Evolutionary conservation across 1,139 yeast species (phyloP).

Genomic region (Taphrina populina): DNA sequence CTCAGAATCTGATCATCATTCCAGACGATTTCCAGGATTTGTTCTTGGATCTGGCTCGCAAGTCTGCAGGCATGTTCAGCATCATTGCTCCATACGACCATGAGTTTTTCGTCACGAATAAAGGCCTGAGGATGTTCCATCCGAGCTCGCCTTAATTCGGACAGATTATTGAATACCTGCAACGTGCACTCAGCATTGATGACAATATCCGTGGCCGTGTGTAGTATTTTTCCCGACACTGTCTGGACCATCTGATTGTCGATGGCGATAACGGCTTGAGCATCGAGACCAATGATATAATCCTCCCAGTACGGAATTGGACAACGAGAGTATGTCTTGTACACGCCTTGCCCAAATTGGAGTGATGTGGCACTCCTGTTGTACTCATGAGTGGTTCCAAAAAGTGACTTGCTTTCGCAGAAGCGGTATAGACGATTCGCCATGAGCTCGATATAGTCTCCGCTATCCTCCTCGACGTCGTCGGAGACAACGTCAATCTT

Average conservation of each 20-base stretch:
- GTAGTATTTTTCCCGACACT: constrained; percentile 6
- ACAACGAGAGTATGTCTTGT: constrained; percentile 10
- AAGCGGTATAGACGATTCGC: constrained; percentile 10
- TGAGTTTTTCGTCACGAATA: constrained; percentile 34
- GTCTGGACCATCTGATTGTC: constrained; percentile 19
- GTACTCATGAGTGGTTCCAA: constrained; percentile 2
- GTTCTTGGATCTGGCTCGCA: constrained; percentile 24
- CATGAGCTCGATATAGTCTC: constrained; percentile 19
- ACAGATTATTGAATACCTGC: constrained; percentile 18
- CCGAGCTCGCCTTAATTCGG: constrained; percentile 29
- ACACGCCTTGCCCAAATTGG: constrained; percentile 7
- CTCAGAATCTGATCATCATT: constrained; percentile 14
- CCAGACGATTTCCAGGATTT: constrained; percentile 17
- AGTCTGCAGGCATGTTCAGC: constrained; percentile 32
- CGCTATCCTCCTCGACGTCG: constrained; percentile 18
- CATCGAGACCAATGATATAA: constrained; percentile 10
- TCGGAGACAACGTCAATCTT: constrained; percentile 5
- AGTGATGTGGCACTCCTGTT: constrained; percentile 8
- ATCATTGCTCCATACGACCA: constrained; percentile 37
- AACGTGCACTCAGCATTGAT: constrained; percentile 9
- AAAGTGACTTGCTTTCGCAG: constrained; percentile 14
- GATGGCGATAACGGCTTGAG: constrained; percentile 13
- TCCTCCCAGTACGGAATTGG: constrained; percentile 20
- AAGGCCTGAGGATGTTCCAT: constrained; percentile 37
- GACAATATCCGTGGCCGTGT: constrained; percentile 10